Conservation (phyloP, 352 stramenopile species). For the Peronospora farinosa region DNA sequence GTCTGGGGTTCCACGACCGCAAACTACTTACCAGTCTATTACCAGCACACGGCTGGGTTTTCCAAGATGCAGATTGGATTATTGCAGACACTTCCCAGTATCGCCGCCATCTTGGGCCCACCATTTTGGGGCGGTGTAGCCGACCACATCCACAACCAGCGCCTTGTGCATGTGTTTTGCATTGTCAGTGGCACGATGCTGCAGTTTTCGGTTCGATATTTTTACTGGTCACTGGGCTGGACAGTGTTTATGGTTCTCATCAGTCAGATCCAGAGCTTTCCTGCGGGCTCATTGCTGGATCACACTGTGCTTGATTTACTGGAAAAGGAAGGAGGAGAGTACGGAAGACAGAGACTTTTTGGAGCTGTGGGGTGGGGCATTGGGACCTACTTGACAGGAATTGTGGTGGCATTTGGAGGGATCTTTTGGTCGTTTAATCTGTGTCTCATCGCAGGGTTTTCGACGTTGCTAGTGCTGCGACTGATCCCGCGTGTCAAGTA, state of each 20-base stretch:
- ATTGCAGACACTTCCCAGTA: constrained; percentile 50
- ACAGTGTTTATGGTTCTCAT: constrained; percentile 21
- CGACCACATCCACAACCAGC: constrained; percentile 48
- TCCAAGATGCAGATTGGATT: constrained; percentile 70
- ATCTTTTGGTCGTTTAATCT: constrained; percentile 68
- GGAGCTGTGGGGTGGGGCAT: constrained; percentile 55
- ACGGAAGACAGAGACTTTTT: constrained; percentile 71
- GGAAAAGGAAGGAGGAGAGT: constrained; percentile 52
- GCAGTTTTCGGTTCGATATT: constrained; percentile 44
- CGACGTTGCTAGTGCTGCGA: constrained; percentile 45
- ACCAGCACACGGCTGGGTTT: constrained; percentile 46
- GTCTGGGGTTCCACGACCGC: constrained; percentile 27
- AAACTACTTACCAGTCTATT: constrained; percentile 49
- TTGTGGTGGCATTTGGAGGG: constrained; percentile 41
- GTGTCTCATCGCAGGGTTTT: constrained; percentile 37
- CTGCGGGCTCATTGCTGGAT: constrained; percentile 50
- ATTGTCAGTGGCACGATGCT: constrained; percentile 43
- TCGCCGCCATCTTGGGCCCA: constrained; percentile 47
- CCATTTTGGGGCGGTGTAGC: constrained; percentile 60
- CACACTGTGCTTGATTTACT: constrained; percentile 59
- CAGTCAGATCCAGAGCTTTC: constrained; percentile 38
- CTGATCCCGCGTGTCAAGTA: constrained; percentile 42
- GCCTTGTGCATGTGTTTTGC: constrained; percentile 47
- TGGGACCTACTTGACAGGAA: constrained; percentile 49
- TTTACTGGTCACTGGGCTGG: constrained; percentile 33